Evolutionary conservation across 495 filamentous ascomycete genomes (phyloP), one percentile per base, ranked within the genome.

Genomic region (Aspergillus avenaceus): DNA sequence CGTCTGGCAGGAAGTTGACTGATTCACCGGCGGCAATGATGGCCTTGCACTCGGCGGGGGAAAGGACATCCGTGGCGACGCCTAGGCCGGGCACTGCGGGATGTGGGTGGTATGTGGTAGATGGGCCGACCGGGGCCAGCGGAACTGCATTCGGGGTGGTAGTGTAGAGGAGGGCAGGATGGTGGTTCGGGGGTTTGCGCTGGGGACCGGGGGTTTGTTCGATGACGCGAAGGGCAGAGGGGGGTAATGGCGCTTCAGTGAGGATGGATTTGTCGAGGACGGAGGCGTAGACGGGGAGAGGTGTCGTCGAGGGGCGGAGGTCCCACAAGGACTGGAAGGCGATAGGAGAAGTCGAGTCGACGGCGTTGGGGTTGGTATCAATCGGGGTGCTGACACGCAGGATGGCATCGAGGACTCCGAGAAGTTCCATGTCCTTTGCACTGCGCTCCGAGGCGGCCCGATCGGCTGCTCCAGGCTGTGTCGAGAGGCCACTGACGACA

Each of bases 301-400:
- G 54, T 21, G 53, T 12, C 5, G 55, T 60, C 7, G 64, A 59
- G 22, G 67, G 67, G 4, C 67, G 67, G 13, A 71, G 62, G 50
- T 71, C 65, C 67, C 67, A 71, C 46, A 66, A 64, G 14, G 65
- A 59, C 38, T 71, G 67, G 56, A 71, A 71, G 49, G 60, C 64
- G 42, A 71, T 71, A 19, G 67, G 64, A 11, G 55, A 50, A 24
- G 59, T 58, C 8, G 65, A 63, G n/a, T 40, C 32, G 41, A 55
- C 40, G 26, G 64, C 62, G 5, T 56, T 55, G 8, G 56, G 55
- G 43, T 36, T 67, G 36, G 43, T 61, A 27, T 71, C 67, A 29
- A 64, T 65, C 2, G 67, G 58, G 3, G 67, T 65, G 50, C 67
- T 71, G 47, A 71, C 60, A 14, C 67, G 65, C 9, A 71, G 53